Evolutionary conservation across 2,329 filamentous ascomycete genomes (phyloP).

Genomic region (Beauveria bassiana): DNA sequence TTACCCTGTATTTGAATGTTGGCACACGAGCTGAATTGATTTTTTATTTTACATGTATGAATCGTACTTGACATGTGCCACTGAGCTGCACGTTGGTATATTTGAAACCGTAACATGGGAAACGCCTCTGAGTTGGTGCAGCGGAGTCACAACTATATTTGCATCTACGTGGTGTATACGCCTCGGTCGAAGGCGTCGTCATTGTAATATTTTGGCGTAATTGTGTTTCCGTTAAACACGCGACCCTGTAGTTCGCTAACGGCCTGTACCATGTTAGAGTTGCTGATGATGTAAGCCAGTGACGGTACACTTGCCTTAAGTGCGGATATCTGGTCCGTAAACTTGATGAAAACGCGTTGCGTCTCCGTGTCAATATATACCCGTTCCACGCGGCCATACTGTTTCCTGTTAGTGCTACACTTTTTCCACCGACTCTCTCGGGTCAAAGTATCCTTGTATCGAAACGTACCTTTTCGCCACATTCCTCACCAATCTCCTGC

Average conservation of each 20-base stretch:
- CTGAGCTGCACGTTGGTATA: not conserved
- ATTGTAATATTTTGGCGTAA: slow-evolving; percentile 77
- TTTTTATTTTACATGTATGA: not conserved
- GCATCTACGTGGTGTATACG: slow-evolving; percentile 30
- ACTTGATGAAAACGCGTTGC: slow-evolving; percentile 81
- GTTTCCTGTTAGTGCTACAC: not conserved
- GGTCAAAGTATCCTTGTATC: too few relatives aligned
- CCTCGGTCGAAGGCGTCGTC: slow-evolving; percentile 72
- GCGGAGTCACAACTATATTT: not conserved
- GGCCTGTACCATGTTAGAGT: slow-evolving; percentile 43
- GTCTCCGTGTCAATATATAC: slow-evolving; percentile 63
- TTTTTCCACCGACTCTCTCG: too few relatives aligned
- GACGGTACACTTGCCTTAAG: slow-evolving; percentile 51
- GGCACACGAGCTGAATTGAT: slow-evolving; percentile 12
- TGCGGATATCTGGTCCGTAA: slow-evolving; percentile 77
- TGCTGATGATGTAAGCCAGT: not conserved
- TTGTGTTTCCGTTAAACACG: slow-evolving; percentile 79
- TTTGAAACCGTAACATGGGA: not conserved
- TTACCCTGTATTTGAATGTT: slow-evolving; percentile 30
- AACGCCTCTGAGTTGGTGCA: too few relatives aligned
- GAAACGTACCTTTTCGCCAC: slow-evolving; percentile 60
- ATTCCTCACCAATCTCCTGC: slow-evolving; percentile 94
- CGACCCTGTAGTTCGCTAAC: slow-evolving; percentile 85
- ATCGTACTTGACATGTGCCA: not conserved
- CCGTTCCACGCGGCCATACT: slow-evolving; percentile 79